Evolutionary conservation across 2,329 filamentous ascomycete species (phyloP), one percentile per base, ranked within the genome.

Genomic region (Dactylonectria macrodidyma): DNA sequence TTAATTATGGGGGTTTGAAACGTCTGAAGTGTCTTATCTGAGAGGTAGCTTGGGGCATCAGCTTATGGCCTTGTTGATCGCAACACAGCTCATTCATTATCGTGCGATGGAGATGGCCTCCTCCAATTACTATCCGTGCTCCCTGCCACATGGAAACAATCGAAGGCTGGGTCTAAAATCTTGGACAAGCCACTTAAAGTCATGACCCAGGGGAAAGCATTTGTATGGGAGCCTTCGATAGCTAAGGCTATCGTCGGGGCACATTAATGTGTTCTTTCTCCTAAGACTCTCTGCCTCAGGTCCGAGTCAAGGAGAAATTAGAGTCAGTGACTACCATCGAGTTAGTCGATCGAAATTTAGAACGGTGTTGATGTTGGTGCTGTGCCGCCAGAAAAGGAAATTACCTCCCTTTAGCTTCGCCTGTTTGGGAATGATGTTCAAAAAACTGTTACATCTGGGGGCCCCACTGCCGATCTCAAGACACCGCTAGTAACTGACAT

Each of bases 301-400:
- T 38, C 9, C 36, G 12, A 38, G 36, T 38, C 36, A 38, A 14
- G 36, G 9, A 14, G 36, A 14, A 38, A 14, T 38, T 10, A 38
- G 36, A 38, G 10, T 38, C 36, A 6, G 36, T 38, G 5, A 38
- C 11, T 38, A 5, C 9, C 9, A 41, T 38, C 41, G 56, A 34
- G n/a, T 46, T 19, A 22, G 50, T 50, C 41, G 44, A 63, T 63
- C 52, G 44, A 11, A 52, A 63, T 57, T 16, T 50, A 22, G 26
- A 16, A 34, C 24, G 19, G 30, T 19, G 30, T 41, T 57, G 44
- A n/a, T 33, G 34, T 50, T 57, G n/a, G 33, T 19, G 10, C 19
- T 5, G 8, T 10, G 3, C 4, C 1, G 8, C 12, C 22, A 8
- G 51, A 14, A 19, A 47, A 36, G 8, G 44, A 38, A 8, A 58